Evolutionary conservation across 768 basidiomycete genomes (phyloP).

Genomic region (Vararia minispora): DNA sequence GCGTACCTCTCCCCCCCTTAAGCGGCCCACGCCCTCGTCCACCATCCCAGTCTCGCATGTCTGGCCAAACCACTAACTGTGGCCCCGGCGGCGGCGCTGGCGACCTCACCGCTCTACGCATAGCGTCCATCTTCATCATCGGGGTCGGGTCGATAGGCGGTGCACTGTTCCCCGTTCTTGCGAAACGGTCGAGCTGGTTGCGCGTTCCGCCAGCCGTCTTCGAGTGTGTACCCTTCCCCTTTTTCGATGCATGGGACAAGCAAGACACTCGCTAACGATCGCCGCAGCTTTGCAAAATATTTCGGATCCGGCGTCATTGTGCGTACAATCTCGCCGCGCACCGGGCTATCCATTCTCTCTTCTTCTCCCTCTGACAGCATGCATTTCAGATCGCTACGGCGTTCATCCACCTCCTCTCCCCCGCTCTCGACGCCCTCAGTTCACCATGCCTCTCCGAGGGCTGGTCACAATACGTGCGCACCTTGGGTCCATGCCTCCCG

Average conservation of each 20-base stretch:
- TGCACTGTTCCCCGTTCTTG: constrained; percentile 62
- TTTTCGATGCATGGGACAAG: too few species aligned
- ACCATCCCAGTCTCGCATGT: too few species aligned
- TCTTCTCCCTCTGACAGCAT: too few species aligned
- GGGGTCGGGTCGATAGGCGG: constrained; percentile 47
- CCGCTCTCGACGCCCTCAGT: constrained; percentile 60
- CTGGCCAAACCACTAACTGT: too few species aligned
- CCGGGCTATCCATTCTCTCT: too few species aligned
- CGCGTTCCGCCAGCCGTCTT: constrained; percentile 50
- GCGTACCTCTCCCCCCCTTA: too few species aligned
- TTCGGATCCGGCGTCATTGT: constrained; percentile 11
- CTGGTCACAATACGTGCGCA: constrained; percentile 70
- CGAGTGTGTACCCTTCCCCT: too few species aligned
- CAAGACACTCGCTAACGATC: too few species aligned
- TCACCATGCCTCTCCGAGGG: constrained; percentile 56
- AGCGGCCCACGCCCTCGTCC: too few species aligned
- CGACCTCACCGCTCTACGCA: constrained; percentile 39
- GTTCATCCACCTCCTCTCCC: too few species aligned
- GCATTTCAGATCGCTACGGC: constrained; percentile 87
- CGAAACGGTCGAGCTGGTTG: constrained; percentile 37
- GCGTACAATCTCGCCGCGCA: constrained; percentile 4
- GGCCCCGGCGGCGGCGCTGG: constrained; percentile 41
- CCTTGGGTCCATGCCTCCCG: neutral
- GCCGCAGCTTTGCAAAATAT: constrained; percentile 11
- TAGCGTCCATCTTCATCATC: constrained; percentile 70